Base-by-base conservation (phyloP, 192 early-diverging fungal genomes). In the Lunasporangiospora selenospora region DNA sequence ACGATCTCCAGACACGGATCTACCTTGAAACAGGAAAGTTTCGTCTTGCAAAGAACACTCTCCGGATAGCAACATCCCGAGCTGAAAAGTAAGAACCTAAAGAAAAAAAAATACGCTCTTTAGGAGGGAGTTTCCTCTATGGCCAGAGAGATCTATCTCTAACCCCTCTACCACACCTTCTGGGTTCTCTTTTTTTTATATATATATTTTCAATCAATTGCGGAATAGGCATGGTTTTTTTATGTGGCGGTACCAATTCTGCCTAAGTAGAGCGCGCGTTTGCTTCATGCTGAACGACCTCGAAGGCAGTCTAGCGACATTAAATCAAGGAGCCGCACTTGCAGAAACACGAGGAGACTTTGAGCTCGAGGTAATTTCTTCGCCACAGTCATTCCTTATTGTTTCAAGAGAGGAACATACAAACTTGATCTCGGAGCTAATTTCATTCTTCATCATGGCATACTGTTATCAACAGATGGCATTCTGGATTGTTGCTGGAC, bases 401-500 rank as follows among this genome's bases (percentile, higher is more conserved):
- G n/a, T n/a, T n/a, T n/a, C n/a, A n/a, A n/a, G n/a, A n/a, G n/a
- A n/a, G n/a, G n/a, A n/a, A n/a, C n/a, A n/a, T n/a, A n/a, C n/a
- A n/a, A n/a, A n/a, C n/a, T n/a, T n/a, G n/a, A n/a, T n/a, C n/a
- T n/a, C n/a, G n/a, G n/a, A n/a, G n/a, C n/a, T n/a, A n/a, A n/a
- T n/a, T n/a, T n/a, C n/a, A n/a, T n/a, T n/a, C n/a, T n/a, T n/a
- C 29, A 5, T 21, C 43, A 12, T 42, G 15, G 6, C 30, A 34
- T 39, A 18, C 23, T 16, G 12, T 3, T 16, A 16, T 29, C 16
- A 13, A 18, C 54, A 73, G 69, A 41, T 73, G 40, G 61, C 69
- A 42, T 73, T 73, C 33, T 73, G 69, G 69, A 63, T 73, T 23
- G 54, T 73, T n/a, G 49, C 60, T 39, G 69, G 60, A 47, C 69